A percentile compares a stretch with the other conserved stretches of the same genome.
Conservation (phyloP, 495 filamentous ascomycete species). For the Symbiotaphrina buchneri region DNA sequence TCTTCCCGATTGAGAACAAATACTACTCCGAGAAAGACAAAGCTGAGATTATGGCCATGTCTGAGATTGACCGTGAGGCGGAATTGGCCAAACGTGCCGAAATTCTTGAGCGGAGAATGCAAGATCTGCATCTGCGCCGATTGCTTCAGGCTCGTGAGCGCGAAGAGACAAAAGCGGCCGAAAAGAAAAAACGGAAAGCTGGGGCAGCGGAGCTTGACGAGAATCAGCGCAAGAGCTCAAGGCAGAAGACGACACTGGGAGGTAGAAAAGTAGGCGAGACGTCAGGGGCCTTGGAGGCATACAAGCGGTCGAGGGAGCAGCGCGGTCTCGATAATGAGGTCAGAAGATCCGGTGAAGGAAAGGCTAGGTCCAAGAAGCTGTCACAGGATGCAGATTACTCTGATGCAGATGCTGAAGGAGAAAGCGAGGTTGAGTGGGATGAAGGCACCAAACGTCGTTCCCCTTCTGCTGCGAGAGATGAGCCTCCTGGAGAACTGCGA, state of each 20-base stretch:
- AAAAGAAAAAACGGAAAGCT: slow-evolving; percentile 67
- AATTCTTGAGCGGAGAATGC: slow-evolving; percentile 53
- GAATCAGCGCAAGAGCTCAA: slow-evolving; percentile 52
- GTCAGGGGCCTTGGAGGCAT: slow-evolving; percentile 52
- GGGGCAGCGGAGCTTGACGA: slow-evolving; percentile 42
- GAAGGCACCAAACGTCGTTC: slow-evolving; percentile 17
- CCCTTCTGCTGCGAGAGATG: slow-evolving; percentile 21
- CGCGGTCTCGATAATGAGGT: slow-evolving; percentile 47
- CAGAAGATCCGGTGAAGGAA: slow-evolving; percentile 39
- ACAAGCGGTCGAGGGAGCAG: slow-evolving; percentile 69
- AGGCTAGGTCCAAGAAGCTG: slow-evolving; percentile 1
- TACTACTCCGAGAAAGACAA: slow-evolving; percentile 66
- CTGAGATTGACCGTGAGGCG: slow-evolving; percentile 75
- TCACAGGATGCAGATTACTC: slow-evolving; percentile 22
- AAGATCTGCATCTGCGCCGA: slow-evolving; percentile 66
- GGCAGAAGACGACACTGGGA: slow-evolving; percentile 57
- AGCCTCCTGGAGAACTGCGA: slow-evolving; percentile 41
- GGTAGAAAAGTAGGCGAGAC: slow-evolving; percentile 61
- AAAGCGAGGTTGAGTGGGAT: slow-evolving; percentile 65
- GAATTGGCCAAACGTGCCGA: slow-evolving; percentile 75
- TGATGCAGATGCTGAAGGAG: slow-evolving; percentile 45
- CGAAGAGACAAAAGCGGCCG: slow-evolving; percentile 25
- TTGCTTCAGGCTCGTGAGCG: slow-evolving; percentile 47
- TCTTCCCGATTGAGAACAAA: slow-evolving; percentile 76
- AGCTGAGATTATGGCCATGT: slow-evolving; percentile 60